phyloP scores from a whole-genome alignment of 2,329 filamentous ascomycete species.

The Teratosphaeria zuluensis region DNA sequence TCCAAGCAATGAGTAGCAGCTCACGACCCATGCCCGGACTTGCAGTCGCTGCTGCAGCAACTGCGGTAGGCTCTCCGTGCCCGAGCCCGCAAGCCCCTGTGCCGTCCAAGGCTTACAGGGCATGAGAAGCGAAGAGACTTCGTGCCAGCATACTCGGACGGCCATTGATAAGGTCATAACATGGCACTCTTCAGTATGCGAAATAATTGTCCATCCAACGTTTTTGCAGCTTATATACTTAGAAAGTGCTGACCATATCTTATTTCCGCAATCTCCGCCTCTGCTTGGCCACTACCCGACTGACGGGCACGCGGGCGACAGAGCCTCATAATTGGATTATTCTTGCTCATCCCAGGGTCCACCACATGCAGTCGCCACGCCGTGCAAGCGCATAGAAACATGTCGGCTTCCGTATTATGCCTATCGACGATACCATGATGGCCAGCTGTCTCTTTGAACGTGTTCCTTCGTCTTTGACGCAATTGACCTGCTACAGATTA shows the following conservation, averaged over 20 bases:
- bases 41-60: no score
- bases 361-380: neutral
- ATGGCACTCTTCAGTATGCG: no score
- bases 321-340: neutral
- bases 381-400: neutral
- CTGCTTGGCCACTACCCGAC: neutral
- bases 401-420: neutral
- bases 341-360: neutral
- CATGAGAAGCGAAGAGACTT: no score
- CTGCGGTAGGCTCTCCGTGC: no score
- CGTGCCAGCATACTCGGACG: no score
- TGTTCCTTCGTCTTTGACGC: neutral
- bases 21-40: no score
- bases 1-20: no score
- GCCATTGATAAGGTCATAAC: no score
- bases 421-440: neutral
- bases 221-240: no score
- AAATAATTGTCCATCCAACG: no score
- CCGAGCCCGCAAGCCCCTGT: no score
- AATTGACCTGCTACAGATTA: neutral
- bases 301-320: neutral
- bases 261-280: neutral
- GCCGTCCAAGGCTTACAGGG: no score
- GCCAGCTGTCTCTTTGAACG: neutral
- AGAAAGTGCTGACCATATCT: neutral